Evolutionary conservation across 257 asterid species (phyloP), one percentile per base, ranked within the genome.

Genomic region (Eustoma russellianum): DNA sequence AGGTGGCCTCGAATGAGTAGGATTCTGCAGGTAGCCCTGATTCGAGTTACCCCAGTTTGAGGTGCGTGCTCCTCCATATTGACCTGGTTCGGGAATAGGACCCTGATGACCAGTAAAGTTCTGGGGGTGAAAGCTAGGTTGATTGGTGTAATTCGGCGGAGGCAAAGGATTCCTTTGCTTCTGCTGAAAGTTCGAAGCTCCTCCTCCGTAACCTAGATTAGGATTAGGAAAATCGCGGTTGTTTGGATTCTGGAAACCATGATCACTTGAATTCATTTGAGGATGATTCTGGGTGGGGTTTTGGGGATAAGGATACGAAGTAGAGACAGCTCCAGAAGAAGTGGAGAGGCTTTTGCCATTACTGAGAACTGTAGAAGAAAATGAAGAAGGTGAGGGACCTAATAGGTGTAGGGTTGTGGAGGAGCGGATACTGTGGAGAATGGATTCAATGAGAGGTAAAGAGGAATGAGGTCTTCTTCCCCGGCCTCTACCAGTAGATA

Each of bases 51-150:
- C 15, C 38, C 13, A 11, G 46, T 35, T 15, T 38, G 43, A 8
- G 1, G 62, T 7, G 3, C 5, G 53, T 33, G 46, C 53, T 13
- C 63, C 19, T 17, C 41, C 55, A 24, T 62, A 17, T 35, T 48
- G 48, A 46, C 47, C 52, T 17, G 51, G 33, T 43, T 13, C 11
- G 12, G 43, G 9, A 11, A 11, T 38, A 2, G 43, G 43, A 11
- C 12, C 56, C 63, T 56, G 91, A 45, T 60, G 35, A 55, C 65
- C 69, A 40, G 50, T 48, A 7, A 57, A 52, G 60, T 51, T 74
- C n/a, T 65, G 82, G 4, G 59, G 60, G 66, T 50, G 72, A 5
- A 72, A 73, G 57, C 68, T 78, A 67, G 79, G 69, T 48, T 59
- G 82, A 61, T 62, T 51, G 17, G 33, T 35, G 43, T 50, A 53